A percentile compares a stretch with the other conserved stretches of the same genome.
These are phyloP conservation scores for Apiospora sp. DNA, from an alignment of 2,329 filamentous ascomycete genomes.

Conservation along the genomic window DNA sequence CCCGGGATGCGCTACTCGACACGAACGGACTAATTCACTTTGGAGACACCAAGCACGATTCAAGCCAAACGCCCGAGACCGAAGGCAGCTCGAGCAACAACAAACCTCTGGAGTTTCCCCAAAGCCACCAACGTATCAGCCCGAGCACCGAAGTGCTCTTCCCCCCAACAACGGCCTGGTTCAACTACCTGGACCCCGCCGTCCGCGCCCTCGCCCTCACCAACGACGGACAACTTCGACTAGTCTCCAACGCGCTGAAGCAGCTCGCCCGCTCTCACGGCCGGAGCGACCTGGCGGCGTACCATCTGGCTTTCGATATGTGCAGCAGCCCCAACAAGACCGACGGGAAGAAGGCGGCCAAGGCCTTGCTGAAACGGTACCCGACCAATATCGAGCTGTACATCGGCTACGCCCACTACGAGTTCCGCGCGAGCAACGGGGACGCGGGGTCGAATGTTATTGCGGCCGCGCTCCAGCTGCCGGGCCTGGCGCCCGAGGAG, in stretches of 20 bases:
- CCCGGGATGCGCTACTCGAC: slow-evolving; percentile 60
- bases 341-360: slow-evolving; percentile 74
- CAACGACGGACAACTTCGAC: slow-evolving; percentile 50
- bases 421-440: slow-evolving; percentile 64
- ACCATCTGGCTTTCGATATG: slow-evolving; percentile 73
- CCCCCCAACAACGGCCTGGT: slow-evolving; percentile 49
- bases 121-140: slow-evolving; percentile 36
- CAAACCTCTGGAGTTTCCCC: slow-evolving; percentile 34
- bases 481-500: slow-evolving; percentile 31
- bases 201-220: slow-evolving; percentile 32
- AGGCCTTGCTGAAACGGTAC: slow-evolving; percentile 73
- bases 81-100: slow-evolving; percentile 6
- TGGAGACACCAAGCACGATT: slow-evolving; percentile 32
- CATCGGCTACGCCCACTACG: slow-evolving; percentile 79
- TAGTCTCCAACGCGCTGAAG: slow-evolving; percentile 62
- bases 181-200: slow-evolving; percentile 45
- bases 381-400: slow-evolving; percentile 74
- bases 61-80: background rate
- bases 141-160: slow-evolving; percentile 60
- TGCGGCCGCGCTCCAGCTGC: slow-evolving; percentile 64
- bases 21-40: slow-evolving; percentile 43
- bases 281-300: slow-evolving; percentile 68
- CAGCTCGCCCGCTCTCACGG: slow-evolving; percentile 58
- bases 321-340: slow-evolving; percentile 59
- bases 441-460: slow-evolving; percentile 71